Evolutionary conservation across 225 moss, liverwort and hornwort species (phyloP).

Genomic region (Climacium dendroides): DNA sequence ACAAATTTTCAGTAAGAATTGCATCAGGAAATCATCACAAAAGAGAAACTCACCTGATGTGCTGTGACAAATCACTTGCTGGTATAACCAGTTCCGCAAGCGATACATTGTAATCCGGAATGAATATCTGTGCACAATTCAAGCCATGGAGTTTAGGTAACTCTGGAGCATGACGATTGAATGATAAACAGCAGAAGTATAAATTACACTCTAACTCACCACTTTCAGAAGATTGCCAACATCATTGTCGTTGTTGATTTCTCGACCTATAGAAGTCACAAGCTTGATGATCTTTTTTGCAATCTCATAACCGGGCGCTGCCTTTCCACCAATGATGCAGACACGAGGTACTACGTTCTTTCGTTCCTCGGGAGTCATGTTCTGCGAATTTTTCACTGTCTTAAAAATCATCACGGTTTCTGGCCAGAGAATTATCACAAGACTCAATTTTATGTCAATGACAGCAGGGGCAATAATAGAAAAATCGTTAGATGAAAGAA

Average conservation of each 20-base stretch:
- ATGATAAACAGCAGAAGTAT: not conserved
- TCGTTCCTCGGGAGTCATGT: slow-evolving; percentile 61
- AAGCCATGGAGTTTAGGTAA: not conserved
- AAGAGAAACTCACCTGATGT: slow-evolving; percentile 57
- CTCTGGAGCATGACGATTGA: not conserved
- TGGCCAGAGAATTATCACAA: not conserved
- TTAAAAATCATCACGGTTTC: not conserved
- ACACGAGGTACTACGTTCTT: slow-evolving; percentile 80
- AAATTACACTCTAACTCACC: slow-evolving; percentile 11
- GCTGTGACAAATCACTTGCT: slow-evolving; percentile 86
- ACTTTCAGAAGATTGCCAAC: slow-evolving; percentile 79
- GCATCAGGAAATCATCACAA: not conserved
- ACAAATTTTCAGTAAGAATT: not conserved
- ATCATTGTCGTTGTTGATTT: slow-evolving; percentile 70
- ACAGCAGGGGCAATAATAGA: not conserved
- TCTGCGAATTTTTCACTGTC: slow-evolving; percentile 19
- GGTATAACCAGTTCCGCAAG: slow-evolving; percentile 84
- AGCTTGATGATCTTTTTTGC: slow-evolving; percentile 88
- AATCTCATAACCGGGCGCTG: slow-evolving; percentile 75
- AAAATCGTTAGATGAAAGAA: not conserved
- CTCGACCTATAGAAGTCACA: slow-evolving; percentile 54
- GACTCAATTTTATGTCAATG: not conserved
- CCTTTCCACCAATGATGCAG: slow-evolving; percentile 83
- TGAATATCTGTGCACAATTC: slow-evolving; percentile 48
- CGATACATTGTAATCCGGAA: slow-evolving; percentile 90